These are phyloP conservation scores for Cadophora gregata DNA, from an alignment of 2,329 filamentous ascomycete genomes.

Conservation along the genomic window DNA sequence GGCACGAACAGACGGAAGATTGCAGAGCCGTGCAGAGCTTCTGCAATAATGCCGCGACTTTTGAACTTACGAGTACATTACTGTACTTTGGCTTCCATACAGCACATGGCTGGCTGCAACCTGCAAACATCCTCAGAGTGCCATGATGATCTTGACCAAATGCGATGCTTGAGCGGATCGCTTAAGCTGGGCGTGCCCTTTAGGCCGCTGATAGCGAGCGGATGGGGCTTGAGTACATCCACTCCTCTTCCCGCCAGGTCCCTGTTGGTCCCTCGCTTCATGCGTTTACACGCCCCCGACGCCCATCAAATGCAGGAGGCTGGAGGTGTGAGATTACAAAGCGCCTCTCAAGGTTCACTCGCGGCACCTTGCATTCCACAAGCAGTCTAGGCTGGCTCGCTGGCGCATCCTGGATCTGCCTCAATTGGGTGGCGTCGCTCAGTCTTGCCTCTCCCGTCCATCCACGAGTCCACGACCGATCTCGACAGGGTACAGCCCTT, in stretches of 20 bases:
- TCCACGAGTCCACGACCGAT: background rate
- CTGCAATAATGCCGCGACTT: background rate
- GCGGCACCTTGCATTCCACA: background rate
- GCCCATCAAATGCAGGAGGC: background rate
- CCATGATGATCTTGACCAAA: background rate
- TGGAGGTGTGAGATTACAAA: background rate
- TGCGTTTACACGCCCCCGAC: background rate
- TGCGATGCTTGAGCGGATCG: background rate
- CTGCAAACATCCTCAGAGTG: background rate
- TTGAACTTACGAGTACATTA: background rate
- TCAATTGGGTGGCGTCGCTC: slow-evolving; percentile 8
- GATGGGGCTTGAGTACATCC: background rate
- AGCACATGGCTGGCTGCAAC: background rate
- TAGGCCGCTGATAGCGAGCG: background rate
- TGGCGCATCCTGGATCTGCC: background rate
- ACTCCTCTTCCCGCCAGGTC: background rate
- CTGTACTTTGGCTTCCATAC: background rate
- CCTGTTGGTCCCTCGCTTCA: background rate
- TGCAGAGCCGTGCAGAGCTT: background rate
- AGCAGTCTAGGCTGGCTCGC: background rate
- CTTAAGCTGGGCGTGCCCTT: background rate
- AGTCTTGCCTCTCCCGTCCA: background rate
- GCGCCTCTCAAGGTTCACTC: background rate
- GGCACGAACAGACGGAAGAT: too few species aligned
- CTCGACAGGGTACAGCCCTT: background rate